Evolutionary conservation across 768 basidiomycete species (phyloP).

Genomic region (Naganishia friedmannii): DNA sequence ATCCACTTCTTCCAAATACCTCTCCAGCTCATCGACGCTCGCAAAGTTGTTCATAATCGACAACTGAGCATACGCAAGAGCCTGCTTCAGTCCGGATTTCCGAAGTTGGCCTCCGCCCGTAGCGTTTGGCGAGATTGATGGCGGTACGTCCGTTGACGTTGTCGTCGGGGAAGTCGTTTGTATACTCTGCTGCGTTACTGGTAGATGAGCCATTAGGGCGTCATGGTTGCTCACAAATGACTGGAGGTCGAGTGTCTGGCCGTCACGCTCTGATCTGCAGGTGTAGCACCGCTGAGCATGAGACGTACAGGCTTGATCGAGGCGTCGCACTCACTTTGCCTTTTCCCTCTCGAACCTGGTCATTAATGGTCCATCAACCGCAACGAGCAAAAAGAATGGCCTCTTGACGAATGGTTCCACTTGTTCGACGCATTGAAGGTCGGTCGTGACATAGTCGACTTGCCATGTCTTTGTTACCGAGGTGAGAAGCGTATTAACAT

Average conservation of each 20-base stretch:
- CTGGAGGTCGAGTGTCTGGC: slow-evolving; percentile 55
- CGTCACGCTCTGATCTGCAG: slow-evolving; percentile 5
- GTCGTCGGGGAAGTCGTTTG: slow-evolving; percentile 30
- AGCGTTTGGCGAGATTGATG: slow-evolving; percentile 1
- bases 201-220: slow-evolving; percentile 46
- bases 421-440: slow-evolving; percentile 60
- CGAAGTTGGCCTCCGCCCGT: background rate
- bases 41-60: slow-evolving; percentile 49
- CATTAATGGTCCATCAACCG: slow-evolving; percentile 75
- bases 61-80: slow-evolving; percentile 42
- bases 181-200: background rate
- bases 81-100: slow-evolving; percentile 4
- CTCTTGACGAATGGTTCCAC: slow-evolving; percentile 73
- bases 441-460: slow-evolving; percentile 71
- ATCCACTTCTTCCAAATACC: slow-evolving; percentile 67
- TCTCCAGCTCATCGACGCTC: slow-evolving; percentile 55
- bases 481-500: slow-evolving; percentile 58
- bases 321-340: slow-evolving; percentile 50
- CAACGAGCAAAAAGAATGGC: slow-evolving; percentile 84
- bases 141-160: background rate
- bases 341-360: slow-evolving; percentile 64
- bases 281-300: background rate
- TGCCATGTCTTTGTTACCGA: slow-evolving; percentile 80
- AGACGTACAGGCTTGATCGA: background rate
- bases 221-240: slow-evolving; percentile 76